Conservation (phyloP, 73 alveolate genomes). For the Tetrahymena borealis region DNA sequence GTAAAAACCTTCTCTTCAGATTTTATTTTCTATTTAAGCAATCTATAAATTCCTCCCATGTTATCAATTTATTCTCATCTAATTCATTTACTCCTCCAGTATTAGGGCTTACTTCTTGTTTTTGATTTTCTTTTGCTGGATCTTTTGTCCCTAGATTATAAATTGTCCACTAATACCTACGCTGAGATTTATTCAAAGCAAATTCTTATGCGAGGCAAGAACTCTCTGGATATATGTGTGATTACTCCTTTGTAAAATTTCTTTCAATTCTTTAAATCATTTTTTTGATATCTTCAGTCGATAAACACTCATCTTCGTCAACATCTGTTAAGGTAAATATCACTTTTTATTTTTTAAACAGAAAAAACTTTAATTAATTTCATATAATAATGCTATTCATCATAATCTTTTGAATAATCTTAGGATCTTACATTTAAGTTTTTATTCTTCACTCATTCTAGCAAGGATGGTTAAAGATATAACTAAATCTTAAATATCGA, state of each 20-base stretch:
- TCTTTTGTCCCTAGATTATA: slow-evolving; percentile 2
- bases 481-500: slow-evolving; percentile 35
- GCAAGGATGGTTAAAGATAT: slow-evolving; percentile 32
- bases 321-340: slow-evolving; percentile 39
- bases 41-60: slow-evolving; percentile 5
- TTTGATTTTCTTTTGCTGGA: background rate
- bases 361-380: background rate
- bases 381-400: background rate
- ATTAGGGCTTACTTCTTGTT: slow-evolving; percentile 20
- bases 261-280: slow-evolving; percentile 44
- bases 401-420: background rate
- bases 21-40: background rate
- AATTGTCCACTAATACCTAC: slow-evolving; percentile 37
- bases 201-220: slow-evolving; percentile 16
- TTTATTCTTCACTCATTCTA: slow-evolving; percentile 16
- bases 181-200: slow-evolving; percentile 29
- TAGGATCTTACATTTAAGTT: background rate
- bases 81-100: slow-evolving; percentile 16
- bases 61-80: slow-evolving; percentile 23
- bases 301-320: slow-evolving; percentile 48
- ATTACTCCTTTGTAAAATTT: slow-evolving; percentile 25
- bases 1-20: background rate
- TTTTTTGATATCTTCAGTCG: slow-evolving; percentile 28
- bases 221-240: slow-evolving; percentile 14
- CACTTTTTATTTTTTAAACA: background rate